Conservation (phyloP, 2,329 filamentous ascomycete species). For the Phyllosticta citribraziliensis region DNA sequence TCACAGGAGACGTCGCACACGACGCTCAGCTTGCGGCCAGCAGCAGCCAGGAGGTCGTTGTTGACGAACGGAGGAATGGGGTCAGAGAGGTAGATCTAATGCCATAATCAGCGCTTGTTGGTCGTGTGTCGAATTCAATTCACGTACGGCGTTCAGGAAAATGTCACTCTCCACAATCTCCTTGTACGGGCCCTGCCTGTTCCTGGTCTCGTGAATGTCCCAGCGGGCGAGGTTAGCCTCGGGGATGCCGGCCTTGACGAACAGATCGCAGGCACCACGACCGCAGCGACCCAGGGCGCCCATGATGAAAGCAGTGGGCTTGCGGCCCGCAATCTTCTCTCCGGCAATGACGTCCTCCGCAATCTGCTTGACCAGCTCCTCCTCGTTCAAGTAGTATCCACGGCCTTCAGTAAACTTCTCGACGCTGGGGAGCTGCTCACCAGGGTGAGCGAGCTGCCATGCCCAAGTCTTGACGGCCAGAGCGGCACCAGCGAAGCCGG, state of each 20-base stretch:
- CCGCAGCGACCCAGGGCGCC: constrained; percentile 73
- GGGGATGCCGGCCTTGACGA: constrained; percentile 62
- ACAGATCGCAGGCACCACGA: constrained; percentile 71
- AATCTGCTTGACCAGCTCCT: constrained; percentile 61
- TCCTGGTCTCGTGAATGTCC: constrained; percentile 69
- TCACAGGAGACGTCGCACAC: constrained; percentile 48
- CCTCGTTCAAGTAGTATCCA: constrained; percentile 63
- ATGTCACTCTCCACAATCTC: constrained; percentile 60
- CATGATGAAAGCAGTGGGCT: constrained; percentile 72
- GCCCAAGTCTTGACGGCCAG: constrained; percentile 60
- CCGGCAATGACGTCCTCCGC: constrained; percentile 60
- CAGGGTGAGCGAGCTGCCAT: constrained; percentile 65
- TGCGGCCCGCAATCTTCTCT: constrained; percentile 54
- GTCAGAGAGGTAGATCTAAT: constrained; percentile 66
- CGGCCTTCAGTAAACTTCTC: constrained; percentile 39
- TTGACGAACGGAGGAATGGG: constrained; percentile 77
- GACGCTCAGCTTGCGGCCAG: constrained; percentile 64
- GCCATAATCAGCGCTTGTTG: constrained; percentile 5
- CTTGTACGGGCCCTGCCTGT: constrained; percentile 58
- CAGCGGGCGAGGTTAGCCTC: constrained; percentile 59
- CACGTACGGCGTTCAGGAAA: constrained; percentile 31
- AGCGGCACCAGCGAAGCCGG: constrained; percentile 38
- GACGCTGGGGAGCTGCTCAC: constrained; percentile 56
- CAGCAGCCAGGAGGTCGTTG: constrained; percentile 54
- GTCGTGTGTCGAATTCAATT: not conserved